Evolutionary conservation across 2,329 filamentous ascomycete genomes (phyloP), one percentile per base, ranked within the genome.

Genomic region (Phialophora expanda): DNA sequence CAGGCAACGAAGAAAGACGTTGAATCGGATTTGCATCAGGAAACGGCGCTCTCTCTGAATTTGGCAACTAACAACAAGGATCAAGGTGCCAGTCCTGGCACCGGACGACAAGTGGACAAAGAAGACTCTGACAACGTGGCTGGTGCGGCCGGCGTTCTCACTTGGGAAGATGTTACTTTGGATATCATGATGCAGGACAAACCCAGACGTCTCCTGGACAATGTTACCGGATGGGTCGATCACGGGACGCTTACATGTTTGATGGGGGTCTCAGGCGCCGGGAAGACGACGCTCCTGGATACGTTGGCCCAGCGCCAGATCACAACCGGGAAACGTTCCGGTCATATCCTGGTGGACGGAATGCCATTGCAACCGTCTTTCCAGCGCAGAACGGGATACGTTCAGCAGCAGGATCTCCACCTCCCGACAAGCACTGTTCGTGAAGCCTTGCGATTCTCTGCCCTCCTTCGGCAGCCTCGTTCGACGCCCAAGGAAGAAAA

Each of bases 361-460:
- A 83, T 77, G 61, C 80, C 82, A 0, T 79, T 84, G 0, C 83
- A 86, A 65, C 76, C 77, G 4, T 84, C 82, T 58, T 90, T 90
- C 70, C 87, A 89, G 65, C 80, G 87, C 6, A 87, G 87, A 73
- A 89, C 86, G 0, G 88, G 88, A 0, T 90, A 90, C 70, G 87
- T 88, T 0, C 87, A 90, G 70, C 87, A 90, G 65, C 86, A 90
- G 75, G 87, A 91, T 76, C 75, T 87, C 0, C 85, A 91, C 72
- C 86, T 90, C 65, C 82, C 82, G 5, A 89, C 86, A 4, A 84
- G 86, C 5, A 89, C 87, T 0, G 84, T 90, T 56, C 80, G 87
- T 17, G 87, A 89, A 76, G 91, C 92, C 8, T 83, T 97, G 26
- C 87, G 87, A 70, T 97, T 97, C 78, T 92, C 89, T 71, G 93